Conservation (phyloP, 148 eudicot genomes). For the Rhododendron vialii region DNA sequence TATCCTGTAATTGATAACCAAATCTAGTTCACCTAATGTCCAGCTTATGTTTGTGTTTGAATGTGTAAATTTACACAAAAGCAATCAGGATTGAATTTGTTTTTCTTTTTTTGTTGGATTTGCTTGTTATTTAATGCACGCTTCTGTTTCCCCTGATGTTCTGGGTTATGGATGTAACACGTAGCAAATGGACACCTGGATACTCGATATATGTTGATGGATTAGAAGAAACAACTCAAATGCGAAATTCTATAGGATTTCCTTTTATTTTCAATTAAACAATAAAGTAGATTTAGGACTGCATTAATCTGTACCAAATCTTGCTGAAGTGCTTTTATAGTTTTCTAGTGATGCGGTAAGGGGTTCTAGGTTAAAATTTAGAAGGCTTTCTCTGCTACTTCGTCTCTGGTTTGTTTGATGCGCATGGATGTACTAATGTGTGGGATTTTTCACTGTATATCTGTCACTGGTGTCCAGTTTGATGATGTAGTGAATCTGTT, state of each 20-base stretch:
- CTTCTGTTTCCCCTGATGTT: background rate
- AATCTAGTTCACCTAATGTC: background rate
- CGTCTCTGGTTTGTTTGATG: background rate
- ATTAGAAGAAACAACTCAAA: background rate
- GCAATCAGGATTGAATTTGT: background rate
- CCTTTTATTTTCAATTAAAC: background rate
- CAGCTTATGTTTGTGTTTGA: background rate
- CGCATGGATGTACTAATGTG: background rate
- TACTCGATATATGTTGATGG: background rate
- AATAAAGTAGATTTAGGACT: background rate
- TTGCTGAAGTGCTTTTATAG: background rate
- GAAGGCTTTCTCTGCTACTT: background rate
- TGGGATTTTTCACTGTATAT: background rate
- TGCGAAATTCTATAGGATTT: background rate
- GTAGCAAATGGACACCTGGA: background rate
- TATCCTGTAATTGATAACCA: background rate
- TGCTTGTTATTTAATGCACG: background rate
- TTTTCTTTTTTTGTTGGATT: background rate
- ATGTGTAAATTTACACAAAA: background rate
- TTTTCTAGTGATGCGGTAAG: background rate
- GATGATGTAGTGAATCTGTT: background rate
- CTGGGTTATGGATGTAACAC: background rate
- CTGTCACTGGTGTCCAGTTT: background rate
- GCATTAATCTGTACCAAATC: background rate
- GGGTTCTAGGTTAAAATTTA: background rate